Base-by-base conservation (phyloP, 2,329 filamentous ascomycete species). In the Aspergillus clavatus region DNA sequence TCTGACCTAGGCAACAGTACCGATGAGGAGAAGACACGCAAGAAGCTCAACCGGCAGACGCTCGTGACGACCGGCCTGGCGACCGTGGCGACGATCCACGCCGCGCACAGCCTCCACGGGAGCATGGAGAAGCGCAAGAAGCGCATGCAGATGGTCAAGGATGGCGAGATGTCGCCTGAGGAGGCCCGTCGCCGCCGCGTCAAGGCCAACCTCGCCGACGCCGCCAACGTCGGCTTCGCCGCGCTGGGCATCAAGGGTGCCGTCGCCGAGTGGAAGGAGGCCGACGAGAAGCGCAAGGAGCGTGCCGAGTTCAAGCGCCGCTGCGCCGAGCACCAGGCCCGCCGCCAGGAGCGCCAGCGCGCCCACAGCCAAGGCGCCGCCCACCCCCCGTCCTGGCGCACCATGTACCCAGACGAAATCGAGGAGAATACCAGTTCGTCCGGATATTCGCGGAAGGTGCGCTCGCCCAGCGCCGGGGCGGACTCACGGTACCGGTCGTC, bases 61-160 rank as follows among this genome's bases (percentile, higher is more conserved):
- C 65, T 84, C 58, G 62, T 85, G 52, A 84, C 81, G 53, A 78
- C 81, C 43, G 81, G 82, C 51, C 70, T 86, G 47, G 82, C 83
- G 43, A 82, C 80, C 46, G 77, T 86, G 47, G 83, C 83, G 28
- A 85, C 82, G 22, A 83, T 86, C 51, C 82, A 86, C 66, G 82
- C 82, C 19, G 82, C 80, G 11, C 81, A 86, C 61, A 77, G 75
- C 50, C 72, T 86, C 43, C 82, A 83, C 65, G 73, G 76, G 51
- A 79, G 77, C 57, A 76, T 84, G 70, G 79, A 82, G 54, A 81
- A 81, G 48, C 77, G 81, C 45, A 77, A 84, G 51, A 75, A 80
- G 54, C 73, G 82, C 39, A 73, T 75, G 59, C 74, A 77, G 56
- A 69, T 79, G 42, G 73, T 86, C n/a, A 69, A 72, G 23, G 78